phyloP scores from a whole-genome alignment of 1,284 basidiomycete genomes.

The Fomitopsis palustris region DNA sequence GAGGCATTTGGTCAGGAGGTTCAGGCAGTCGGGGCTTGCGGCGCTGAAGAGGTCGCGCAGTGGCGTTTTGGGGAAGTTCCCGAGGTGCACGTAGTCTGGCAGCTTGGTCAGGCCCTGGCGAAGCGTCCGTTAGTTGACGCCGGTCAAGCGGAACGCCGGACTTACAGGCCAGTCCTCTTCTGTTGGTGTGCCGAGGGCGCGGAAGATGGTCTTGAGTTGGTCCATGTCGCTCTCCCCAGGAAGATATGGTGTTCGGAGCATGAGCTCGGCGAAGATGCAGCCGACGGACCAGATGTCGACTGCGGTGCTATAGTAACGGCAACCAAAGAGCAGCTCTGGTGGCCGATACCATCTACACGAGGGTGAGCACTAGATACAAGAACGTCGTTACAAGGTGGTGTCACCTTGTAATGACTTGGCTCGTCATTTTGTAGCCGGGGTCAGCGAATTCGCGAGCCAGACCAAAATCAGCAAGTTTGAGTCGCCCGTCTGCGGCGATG shows the following conservation, averaged over 20 bases:
- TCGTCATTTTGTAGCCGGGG: conserved; percentile 94
- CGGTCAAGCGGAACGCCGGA: conserved; percentile 2
- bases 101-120: conserved; percentile 83
- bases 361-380: conserved; percentile 2
- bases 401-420: conserved; percentile 87
- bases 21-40: conserved; percentile 84
- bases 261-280: conserved; percentile 94
- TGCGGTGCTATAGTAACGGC: conserved; percentile 82
- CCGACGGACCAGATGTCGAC: conserved; percentile 96
- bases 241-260: conserved; percentile 92
- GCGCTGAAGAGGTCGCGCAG: conserved; percentile 89
- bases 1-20: conserved; percentile 78
- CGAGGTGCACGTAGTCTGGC: conserved; percentile 85
- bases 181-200: conserved; percentile 91
- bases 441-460: conserved; percentile 94
- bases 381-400: conserved; percentile 29
- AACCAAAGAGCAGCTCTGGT: conserved; percentile 88
- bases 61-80: conserved; percentile 79
- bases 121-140: background rate
- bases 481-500: conserved; percentile 84
- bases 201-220: conserved; percentile 92
- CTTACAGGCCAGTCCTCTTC: conserved; percentile 95
- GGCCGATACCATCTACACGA: conserved; percentile 90
- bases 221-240: conserved; percentile 95
- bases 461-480: conserved; percentile 99